Evolutionary conservation across 495 filamentous ascomycete species (phyloP).

Genomic region (Extremus antarcticus): DNA sequence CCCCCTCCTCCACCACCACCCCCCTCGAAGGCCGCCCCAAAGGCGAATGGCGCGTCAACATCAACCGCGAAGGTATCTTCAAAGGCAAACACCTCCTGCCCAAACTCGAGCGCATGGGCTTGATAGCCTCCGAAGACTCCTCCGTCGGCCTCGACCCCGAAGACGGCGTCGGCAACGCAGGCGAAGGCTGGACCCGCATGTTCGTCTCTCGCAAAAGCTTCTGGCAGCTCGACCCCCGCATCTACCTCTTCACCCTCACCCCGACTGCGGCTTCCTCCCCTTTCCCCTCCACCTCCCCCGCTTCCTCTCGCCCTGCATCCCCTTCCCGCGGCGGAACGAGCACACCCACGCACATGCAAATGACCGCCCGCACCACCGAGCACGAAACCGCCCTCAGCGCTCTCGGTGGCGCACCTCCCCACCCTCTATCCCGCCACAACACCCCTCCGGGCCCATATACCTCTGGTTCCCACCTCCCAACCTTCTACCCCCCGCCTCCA

Average conservation of each 20-base stretch:
- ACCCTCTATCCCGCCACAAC: constrained; percentile 3
- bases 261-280: constrained; percentile 43
- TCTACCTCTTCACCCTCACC: constrained; percentile 79
- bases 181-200: constrained; percentile 65
- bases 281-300: constrained; percentile 47
- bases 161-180: constrained; percentile 36
- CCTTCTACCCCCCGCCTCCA: constrained; percentile 77
- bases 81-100: constrained; percentile 70
- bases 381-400: constrained; percentile 25
- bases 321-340: constrained; percentile 35
- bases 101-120: constrained; percentile 86
- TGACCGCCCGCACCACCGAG: constrained; percentile 19
- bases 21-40: constrained; percentile 59
- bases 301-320: constrained; percentile 46
- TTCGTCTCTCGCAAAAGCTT: constrained; percentile 71
- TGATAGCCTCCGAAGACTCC: constrained; percentile 67
- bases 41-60: constrained; percentile 78
- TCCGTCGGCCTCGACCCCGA: constrained; percentile 56
- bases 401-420: constrained; percentile 25
- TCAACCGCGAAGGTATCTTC: constrained; percentile 78
- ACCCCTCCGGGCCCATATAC: constrained; percentile 54
- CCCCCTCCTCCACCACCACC: constrained; percentile 50
- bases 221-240: constrained; percentile 81
- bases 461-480: constrained; percentile 71
- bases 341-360: constrained; percentile 7